phyloP scores from a whole-genome alignment of 441 rosid species.

The Eruca vesicaria region DNA sequence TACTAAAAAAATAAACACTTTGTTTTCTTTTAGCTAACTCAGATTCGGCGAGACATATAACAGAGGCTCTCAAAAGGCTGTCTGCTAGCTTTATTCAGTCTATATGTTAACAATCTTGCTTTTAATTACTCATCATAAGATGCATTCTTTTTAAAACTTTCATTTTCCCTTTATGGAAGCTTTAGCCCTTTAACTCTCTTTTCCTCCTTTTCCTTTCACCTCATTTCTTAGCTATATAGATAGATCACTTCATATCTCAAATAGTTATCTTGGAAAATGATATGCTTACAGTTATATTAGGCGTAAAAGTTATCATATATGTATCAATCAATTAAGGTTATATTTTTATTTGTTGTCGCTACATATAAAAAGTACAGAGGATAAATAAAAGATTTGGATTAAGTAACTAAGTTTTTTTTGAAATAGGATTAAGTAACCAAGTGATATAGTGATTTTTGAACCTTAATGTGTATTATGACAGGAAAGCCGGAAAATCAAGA shows the following conservation, averaged over 20 bases:
- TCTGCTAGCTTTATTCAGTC: slow-evolving; percentile 33
- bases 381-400: neutral
- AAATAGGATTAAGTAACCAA: neutral
- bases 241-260: neutral
- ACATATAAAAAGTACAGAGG: neutral
- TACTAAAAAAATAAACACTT: slow-evolving; percentile 4
- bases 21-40: slow-evolving; percentile 27
- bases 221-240: slow-evolving; percentile 4
- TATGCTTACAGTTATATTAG: neutral
- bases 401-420: no score
- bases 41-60: slow-evolving; percentile 33
- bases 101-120: slow-evolving; percentile 29
- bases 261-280: neutral
- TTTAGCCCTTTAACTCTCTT: slow-evolving; percentile 29
- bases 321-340: neutral
- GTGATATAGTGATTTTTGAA: neutral
- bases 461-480: neutral
- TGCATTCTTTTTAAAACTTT: slow-evolving; percentile 25
- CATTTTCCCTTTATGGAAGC: slow-evolving; percentile 30
- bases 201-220: slow-evolving; percentile 9
- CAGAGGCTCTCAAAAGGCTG: slow-evolving; percentile 36
- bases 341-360: neutral
- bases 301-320: neutral
- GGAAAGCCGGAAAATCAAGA: slow-evolving; percentile 37
- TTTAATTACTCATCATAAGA: slow-evolving; percentile 17